Base-by-base conservation (phyloP, 768 basidiomycete species). In the Suillus plorans region DNA sequence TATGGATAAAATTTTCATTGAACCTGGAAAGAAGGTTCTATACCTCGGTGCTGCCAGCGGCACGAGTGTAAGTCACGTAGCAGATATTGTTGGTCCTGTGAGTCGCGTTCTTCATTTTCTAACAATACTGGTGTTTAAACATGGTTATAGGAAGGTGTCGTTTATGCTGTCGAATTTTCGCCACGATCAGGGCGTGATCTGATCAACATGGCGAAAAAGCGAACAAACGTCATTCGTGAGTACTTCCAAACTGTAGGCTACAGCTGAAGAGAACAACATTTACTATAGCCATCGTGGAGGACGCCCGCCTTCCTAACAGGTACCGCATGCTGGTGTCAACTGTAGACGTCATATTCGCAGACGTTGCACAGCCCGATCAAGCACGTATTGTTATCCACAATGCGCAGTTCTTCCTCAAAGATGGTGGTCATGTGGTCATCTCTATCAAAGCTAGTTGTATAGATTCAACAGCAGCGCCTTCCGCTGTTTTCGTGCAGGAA, bases 381-480 rank as follows among this genome's bases (percentile, higher is more conserved):
- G 96, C 96, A 3, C 95, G 96, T 82, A 98, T 99, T 72, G 94
- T 99, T 67, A 84, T 86, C 47, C 85, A 89, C 77, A 99, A 99
- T 78, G 94, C 97, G 0, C 89, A 97, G 70, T 89, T 89, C 77
- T 99, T 99, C 89, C 85, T 99, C 62, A 98, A 97, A 78, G 90
- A 96, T 76, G 87, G 86, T 37, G 97, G 97, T 2, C 94, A 97
- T 71, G 82, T 86, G 70, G 89, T 99, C 71, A 95, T 99, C 68
- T 99, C 97, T 62, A 97, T 99, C 86, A 99, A 99, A 82, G 97
- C 97, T 37, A 95, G 92, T 72, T 99, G 97, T 83, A 91, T 99
- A 76, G 97, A 99, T 78, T 98, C 95, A 50, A 98, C 96, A n/a
- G 86, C 85, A 4, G 87, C 94, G 3, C 88, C 97, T 12, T 93